Evolutionary conservation across 176 grass and related monocot species (phyloP).

Genomic region (Hyparrhenia diplandra): DNA sequence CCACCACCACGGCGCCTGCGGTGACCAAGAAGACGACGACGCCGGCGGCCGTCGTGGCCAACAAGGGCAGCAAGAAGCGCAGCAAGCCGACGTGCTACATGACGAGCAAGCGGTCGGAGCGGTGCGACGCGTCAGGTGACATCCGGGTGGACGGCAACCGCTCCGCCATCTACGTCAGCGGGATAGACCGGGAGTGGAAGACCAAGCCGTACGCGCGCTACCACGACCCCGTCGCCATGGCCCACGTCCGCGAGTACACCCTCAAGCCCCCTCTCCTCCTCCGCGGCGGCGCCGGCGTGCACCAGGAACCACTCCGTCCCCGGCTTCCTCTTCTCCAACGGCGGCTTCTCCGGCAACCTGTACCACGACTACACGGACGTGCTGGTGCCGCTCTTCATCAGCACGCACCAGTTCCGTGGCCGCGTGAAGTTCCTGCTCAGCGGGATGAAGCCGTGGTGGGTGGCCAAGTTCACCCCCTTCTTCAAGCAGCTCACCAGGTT

Average conservation of each 20-base stretch:
- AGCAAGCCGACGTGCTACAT: slow-evolving; percentile 68
- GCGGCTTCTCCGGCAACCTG: slow-evolving; percentile 84
- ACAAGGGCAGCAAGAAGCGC: background rate
- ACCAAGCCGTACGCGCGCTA: slow-evolving; percentile 90
- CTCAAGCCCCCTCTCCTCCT: slow-evolving; percentile 49
- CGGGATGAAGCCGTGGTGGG: slow-evolving; percentile 73
- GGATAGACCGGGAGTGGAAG: slow-evolving; percentile 55
- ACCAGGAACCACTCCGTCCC: slow-evolving; percentile 75
- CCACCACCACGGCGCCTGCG: background rate
- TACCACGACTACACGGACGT: slow-evolving; percentile 98
- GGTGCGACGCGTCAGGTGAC: slow-evolving; percentile 69
- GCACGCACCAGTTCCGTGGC: slow-evolving; percentile 60
- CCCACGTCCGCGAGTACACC: slow-evolving; percentile 57
- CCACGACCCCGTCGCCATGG: slow-evolving; percentile 73
- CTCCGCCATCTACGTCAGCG: slow-evolving; percentile 53
- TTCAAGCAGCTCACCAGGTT: slow-evolving; percentile 64
- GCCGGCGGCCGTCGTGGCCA: background rate
- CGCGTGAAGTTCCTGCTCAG: slow-evolving; percentile 66
- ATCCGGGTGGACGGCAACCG: slow-evolving; percentile 55
- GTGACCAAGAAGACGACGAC: background rate
- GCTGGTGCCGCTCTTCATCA: slow-evolving; percentile 82
- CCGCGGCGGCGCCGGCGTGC: slow-evolving; percentile 38
- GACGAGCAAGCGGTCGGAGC: slow-evolving; percentile 72
- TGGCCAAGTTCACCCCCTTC: slow-evolving; percentile 59
- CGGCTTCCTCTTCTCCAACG: slow-evolving; percentile 71